phyloP scores from a whole-genome alignment of 1,284 basidiomycete genomes.

The Ceratobasidium sp. region DNA sequence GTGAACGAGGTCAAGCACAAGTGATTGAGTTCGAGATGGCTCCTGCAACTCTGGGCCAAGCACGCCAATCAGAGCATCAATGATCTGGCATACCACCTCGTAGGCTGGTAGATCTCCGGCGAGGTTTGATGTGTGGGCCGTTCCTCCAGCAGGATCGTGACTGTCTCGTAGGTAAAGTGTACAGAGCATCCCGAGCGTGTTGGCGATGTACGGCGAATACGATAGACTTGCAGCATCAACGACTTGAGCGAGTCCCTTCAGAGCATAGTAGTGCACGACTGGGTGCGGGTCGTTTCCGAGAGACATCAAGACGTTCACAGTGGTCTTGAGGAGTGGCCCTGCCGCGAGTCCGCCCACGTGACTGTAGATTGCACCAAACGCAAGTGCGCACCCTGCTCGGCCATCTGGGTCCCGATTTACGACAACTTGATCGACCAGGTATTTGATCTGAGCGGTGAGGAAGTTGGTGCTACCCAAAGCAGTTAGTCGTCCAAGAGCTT shows the following conservation, averaged over 20 bases:
- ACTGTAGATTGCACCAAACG: constrained; percentile 94
- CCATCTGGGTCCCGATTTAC: constrained; percentile 94
- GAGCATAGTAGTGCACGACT: constrained; percentile 93
- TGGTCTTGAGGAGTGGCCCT: constrained; percentile 94
- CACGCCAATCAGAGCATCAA: constrained; percentile 93
- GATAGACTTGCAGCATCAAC: constrained; percentile 93
- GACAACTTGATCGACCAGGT: constrained; percentile 95
- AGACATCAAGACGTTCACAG: constrained; percentile 96
- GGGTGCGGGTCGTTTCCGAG: constrained; percentile 97
- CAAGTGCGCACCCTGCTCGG: constrained; percentile 93
- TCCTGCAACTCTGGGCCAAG: constrained; percentile 97
- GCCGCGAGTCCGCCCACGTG: constrained; percentile 95
- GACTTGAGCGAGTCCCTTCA: constrained; percentile 88
- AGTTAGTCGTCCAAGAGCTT: constrained; percentile 90
- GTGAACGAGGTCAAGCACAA: constrained; percentile 88
- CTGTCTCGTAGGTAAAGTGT: constrained; percentile 92
- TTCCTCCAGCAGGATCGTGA: constrained; percentile 95
- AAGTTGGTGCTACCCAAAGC: constrained; percentile 88
- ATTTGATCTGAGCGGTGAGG: constrained; percentile 90
- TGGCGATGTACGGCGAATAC: constrained; percentile 90
- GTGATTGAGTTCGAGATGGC: constrained; percentile 80
- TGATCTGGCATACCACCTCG: constrained; percentile 90
- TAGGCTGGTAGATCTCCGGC: constrained; percentile 93
- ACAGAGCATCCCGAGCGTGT: constrained; percentile 91
- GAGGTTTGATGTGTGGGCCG: constrained; percentile 84